Percentiles rank a stretch among this genome's conserved stretches.
Evolutionary conservation across 768 basidiomycete species (phyloP).

Genomic region (Calocera cornea): DNA sequence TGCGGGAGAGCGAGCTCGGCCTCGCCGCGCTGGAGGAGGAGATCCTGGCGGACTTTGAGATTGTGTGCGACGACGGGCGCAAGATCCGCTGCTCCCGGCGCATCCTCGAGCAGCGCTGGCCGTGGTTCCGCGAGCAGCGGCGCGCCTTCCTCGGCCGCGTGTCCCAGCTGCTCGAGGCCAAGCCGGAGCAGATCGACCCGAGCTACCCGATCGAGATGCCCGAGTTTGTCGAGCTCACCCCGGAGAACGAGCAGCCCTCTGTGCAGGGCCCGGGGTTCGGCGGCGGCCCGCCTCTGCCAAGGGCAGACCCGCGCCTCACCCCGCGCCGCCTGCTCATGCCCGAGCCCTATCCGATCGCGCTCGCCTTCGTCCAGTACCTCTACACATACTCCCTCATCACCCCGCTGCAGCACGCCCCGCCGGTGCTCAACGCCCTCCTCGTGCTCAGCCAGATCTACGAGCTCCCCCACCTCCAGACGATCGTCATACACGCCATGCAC

Average conservation of each 20-base stretch:
- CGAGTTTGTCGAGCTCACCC: neutral
- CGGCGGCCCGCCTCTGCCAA: slow-evolving; percentile 15
- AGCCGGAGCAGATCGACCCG: neutral
- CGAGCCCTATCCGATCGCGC: slow-evolving; percentile 76
- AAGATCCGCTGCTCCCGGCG: slow-evolving; percentile 68
- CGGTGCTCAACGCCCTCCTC: slow-evolving; percentile 76
- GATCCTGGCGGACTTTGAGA: slow-evolving; percentile 76
- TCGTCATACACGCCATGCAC: slow-evolving; percentile 94
- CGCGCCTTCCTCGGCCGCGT: slow-evolving; percentile 42
- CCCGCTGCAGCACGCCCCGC: slow-evolving; percentile 79
- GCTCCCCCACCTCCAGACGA: slow-evolving; percentile 53
- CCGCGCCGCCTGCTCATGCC: slow-evolving; percentile 69
- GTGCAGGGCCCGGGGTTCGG: neutral
- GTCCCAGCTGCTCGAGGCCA: neutral
- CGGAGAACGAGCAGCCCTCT: neutral
- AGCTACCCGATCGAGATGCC: neutral
- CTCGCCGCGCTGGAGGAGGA: slow-evolving; percentile 71
- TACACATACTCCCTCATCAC: slow-evolving; percentile 79
- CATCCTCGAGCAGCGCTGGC: slow-evolving; percentile 83
- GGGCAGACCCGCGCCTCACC: slow-evolving; percentile 66
- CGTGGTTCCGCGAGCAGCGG: slow-evolving; percentile 78
- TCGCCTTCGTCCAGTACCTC: slow-evolving; percentile 87
- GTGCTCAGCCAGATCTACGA: slow-evolving; percentile 74
- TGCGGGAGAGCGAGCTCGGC: slow-evolving; percentile 71
- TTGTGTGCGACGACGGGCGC: slow-evolving; percentile 83